Percentiles rank a stretch among this genome's conserved stretches.
These are phyloP conservation scores for Didymosphaeria variabile DNA, from an alignment of 2,329 filamentous ascomycete species.

Conservation along the genomic window DNA sequence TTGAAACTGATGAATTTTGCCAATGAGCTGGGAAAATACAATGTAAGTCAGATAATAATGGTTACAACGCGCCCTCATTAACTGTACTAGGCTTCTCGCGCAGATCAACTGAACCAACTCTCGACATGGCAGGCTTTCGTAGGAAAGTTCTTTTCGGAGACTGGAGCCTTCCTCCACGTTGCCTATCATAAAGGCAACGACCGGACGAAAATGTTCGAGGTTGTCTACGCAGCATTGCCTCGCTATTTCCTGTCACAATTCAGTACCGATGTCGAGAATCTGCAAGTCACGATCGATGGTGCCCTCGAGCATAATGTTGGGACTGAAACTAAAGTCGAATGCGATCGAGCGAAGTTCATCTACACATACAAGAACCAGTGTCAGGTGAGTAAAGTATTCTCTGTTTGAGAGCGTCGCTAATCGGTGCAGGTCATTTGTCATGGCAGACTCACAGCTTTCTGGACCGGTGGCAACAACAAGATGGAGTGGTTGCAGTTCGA, in stretches of 20 bases:
- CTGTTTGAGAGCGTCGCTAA: slow-evolving; percentile 21
- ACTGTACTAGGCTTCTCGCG: slow-evolving; percentile 25
- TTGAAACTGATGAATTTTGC: slow-evolving; percentile 65
- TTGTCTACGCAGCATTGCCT: slow-evolving; percentile 80
- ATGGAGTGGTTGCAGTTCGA: slow-evolving; percentile 87
- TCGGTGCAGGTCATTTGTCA: slow-evolving; percentile 72
- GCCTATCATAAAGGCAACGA: slow-evolving; percentile 59
- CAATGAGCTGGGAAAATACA: slow-evolving; percentile 65
- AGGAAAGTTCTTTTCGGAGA: slow-evolving; percentile 78
- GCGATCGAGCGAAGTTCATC: slow-evolving; percentile 78
- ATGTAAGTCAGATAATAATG: slow-evolving; percentile 55
- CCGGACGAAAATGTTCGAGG: slow-evolving; percentile 83
- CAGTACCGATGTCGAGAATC: slow-evolving; percentile 79
- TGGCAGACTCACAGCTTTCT: slow-evolving; percentile 81
- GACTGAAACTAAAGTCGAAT: slow-evolving; percentile 78
- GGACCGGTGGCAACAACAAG: slow-evolving; percentile 72
- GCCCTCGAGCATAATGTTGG: slow-evolving; percentile 65
- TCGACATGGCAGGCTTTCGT: slow-evolving; percentile 84
- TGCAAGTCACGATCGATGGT: slow-evolving; percentile 85
- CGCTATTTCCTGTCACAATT: slow-evolving; percentile 93
- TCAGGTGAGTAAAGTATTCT: slow-evolving; percentile 67
- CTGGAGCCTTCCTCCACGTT: slow-evolving; percentile 79
- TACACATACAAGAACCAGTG: slow-evolving; percentile 89
- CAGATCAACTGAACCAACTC: slow-evolving; percentile 67
- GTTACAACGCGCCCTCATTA: slow-evolving; percentile 1